Evolutionary conservation across 2,329 filamentous ascomycete genomes (phyloP).

Genomic region (Penicillium hesseltinei): DNA sequence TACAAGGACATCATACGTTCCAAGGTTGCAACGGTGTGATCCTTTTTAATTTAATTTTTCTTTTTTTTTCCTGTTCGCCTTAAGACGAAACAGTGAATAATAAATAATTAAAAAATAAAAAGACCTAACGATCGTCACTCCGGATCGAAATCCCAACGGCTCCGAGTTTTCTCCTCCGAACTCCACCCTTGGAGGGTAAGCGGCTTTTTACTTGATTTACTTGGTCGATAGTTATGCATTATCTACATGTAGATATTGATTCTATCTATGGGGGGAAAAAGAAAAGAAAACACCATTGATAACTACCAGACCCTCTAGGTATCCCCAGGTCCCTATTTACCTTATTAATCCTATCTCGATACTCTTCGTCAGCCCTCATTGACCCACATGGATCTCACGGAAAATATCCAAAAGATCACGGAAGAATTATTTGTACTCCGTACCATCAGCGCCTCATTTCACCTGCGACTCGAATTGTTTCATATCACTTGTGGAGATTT

Average conservation of each 20-base stretch:
- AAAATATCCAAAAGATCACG: too few species aligned
- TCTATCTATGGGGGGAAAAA: too few species aligned
- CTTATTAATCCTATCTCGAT: background rate
- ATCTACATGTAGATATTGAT: too few species aligned
- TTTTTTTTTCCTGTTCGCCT: background rate
- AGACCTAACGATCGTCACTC: background rate
- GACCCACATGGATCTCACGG: background rate
- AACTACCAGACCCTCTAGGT: too few species aligned
- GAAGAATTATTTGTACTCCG: too few species aligned
- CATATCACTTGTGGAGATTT: conserved; percentile 27
- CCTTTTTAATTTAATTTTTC: background rate
- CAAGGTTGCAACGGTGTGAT: background rate
- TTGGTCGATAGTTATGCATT: too few species aligned
- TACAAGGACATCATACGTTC: background rate
- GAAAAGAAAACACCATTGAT: background rate
- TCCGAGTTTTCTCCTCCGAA: conserved; percentile 28
- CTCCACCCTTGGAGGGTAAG: background rate
- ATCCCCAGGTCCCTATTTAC: too few species aligned
- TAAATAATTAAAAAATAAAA: background rate
- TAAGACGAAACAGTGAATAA: background rate
- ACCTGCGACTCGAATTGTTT: conserved; percentile 24
- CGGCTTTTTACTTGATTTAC: background rate
- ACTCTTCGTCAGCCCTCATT: background rate
- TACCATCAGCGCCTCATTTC: conserved; percentile 14
- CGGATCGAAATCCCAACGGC: conserved; percentile 18